Base-by-base conservation (phyloP, 148 eudicot species). In the Chenopodium berlandieri region DNA sequence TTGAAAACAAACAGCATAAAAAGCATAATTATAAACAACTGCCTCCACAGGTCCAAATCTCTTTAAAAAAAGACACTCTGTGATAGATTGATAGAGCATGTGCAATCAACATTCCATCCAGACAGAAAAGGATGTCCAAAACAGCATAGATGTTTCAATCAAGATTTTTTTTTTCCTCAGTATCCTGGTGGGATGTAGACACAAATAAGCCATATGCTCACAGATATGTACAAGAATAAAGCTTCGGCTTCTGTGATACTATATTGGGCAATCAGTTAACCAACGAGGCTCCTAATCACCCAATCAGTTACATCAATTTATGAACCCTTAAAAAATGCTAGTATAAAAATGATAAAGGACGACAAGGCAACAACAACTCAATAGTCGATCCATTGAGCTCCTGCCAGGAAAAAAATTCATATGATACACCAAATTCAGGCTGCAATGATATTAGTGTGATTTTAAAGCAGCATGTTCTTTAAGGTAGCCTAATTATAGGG, bases 351-450 rank as follows among this genome's bases (percentile, higher is more conserved):
- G 62, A 17, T 56, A 14, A 22, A 56, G 62, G 22, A 7, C 17
- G 1, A 56, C 20, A 56, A 56, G 6, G 44, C 8, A 40, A 40
- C 44, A 40, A 40, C 44, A 4, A 16, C 22, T 56, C 62, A 56
- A 56, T 2, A 11, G 31, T 9, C 70, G 27, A 66, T 27, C 23
- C 12, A 8, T 56, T 56, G 62, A 69, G 44, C 6, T 8, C 7
- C 46, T 1, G 0, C 6, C 0, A 2, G 7, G 7, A 16, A 16
- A 14, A 22, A 4, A 4, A 0, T 3, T 37, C 1, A 0, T 40
- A 40, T 7, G 12, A 19, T 17, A 4, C 1, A 17, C 71, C 16
- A 13, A 69, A 22, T 16, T 19, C 5, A 32, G 46, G n/a, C 2
- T 69, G 17, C 44, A 16, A 19, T 13, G 14, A 16, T 0, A 31